phyloP scores from a whole-genome alignment of 306 rosid species.

The Vachellia collinsii region DNA sequence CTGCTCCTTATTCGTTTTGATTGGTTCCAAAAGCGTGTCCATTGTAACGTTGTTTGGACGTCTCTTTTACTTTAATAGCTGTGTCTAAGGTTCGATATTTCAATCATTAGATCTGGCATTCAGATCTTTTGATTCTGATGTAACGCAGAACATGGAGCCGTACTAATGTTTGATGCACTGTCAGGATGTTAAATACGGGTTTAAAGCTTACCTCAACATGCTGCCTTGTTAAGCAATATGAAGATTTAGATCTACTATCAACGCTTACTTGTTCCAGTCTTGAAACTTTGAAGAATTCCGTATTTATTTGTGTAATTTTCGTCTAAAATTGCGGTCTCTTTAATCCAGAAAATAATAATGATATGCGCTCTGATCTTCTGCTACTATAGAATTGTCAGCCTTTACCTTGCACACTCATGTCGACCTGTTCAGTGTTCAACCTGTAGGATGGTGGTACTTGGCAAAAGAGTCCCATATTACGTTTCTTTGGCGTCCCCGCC shows the following conservation, averaged over 20 bases:
- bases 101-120: not conserved
- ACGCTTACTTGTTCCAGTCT: not conserved
- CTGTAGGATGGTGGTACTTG: no score
- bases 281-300: not conserved
- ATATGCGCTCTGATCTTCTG: not conserved
- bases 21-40: slow-evolving; percentile 23
- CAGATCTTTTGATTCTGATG: not conserved
- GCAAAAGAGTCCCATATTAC: no score
- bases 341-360: not conserved
- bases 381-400: no score
- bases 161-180: slow-evolving; percentile 16
- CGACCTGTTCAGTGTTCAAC: no score
- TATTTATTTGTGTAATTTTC: not conserved
- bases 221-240: not conserved
- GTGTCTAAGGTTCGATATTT: slow-evolving; percentile 17
- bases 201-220: slow-evolving; percentile 16
- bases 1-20: slow-evolving; percentile 29
- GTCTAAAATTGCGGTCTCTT: not conserved
- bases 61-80: not conserved
- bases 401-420: no score
- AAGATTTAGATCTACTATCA: not conserved
- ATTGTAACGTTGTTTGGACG: slow-evolving; percentile 26
- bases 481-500: not conserved
- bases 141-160: slow-evolving; percentile 25
- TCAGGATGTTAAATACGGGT: slow-evolving; percentile 24